Conservation (phyloP, 495 filamentous ascomycete species). For the Hypoxylon crocopeplum region DNA sequence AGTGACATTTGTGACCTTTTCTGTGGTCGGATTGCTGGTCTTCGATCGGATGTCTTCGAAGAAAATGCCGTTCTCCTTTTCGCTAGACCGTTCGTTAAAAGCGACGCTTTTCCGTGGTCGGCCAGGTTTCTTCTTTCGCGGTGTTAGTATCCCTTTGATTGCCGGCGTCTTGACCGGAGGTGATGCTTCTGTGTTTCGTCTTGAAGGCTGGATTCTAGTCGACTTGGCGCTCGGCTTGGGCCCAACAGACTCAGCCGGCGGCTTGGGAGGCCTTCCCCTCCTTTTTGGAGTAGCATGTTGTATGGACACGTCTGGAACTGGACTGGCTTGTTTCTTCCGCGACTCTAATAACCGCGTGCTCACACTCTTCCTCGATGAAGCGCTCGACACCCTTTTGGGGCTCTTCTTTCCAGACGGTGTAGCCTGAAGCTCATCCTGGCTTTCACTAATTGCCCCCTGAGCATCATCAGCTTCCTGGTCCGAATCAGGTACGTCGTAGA, state of each 20-base stretch:
- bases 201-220: conserved; percentile 3
- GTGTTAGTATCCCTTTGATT: conserved; percentile 51
- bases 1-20: conserved; percentile 5
- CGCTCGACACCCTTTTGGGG: conserved; percentile 2
- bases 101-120: conserved; percentile 49
- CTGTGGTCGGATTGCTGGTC: conserved; percentile 2
- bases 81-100: conserved; percentile 40
- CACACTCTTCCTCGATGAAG: conserved; percentile 28
- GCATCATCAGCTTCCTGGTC: conserved; percentile 37
- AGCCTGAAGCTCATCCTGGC: conserved; percentile 10
- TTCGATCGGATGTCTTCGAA: conserved; percentile 40
- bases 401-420: conserved; percentile 21
- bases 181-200: not conserved
- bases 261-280: conserved; percentile 33
- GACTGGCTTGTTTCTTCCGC: conserved; percentile 6
- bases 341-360: conserved; percentile 13
- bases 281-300: conserved; percentile 33
- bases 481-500: conserved; percentile 54
- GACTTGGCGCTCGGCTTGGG: conserved; percentile 2
- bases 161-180: conserved; percentile 11
- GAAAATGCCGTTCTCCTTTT: conserved; percentile 37
- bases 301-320: not conserved
- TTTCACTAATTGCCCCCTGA: not conserved
- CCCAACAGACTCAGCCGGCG: not conserved
- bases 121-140: conserved; percentile 39